Conservation (phyloP, 2,329 filamentous ascomycete genomes). For the Fusarium camptoceras region DNA sequence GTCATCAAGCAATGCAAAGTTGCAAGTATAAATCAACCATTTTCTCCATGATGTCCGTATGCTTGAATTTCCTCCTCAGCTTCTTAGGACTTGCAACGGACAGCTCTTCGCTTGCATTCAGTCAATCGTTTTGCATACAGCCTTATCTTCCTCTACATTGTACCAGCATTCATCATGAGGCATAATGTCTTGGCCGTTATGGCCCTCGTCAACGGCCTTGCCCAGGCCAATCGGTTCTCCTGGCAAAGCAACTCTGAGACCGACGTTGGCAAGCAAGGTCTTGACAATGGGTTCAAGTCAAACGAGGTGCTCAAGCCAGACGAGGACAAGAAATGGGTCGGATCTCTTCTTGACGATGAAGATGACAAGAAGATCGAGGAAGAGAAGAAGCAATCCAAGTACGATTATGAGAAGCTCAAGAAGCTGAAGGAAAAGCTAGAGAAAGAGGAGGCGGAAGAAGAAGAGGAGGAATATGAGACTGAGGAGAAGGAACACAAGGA, state of each 20-base stretch:
- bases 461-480: not conserved
- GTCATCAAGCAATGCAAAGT: not conserved
- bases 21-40: conserved; percentile 32
- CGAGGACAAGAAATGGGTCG: not conserved
- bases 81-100: conserved; percentile 8
- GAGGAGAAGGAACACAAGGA: conserved; percentile 9
- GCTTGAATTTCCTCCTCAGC: conserved; percentile 10
- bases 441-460: conserved; percentile 2
- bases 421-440: conserved; percentile 4
- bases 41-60: conserved; percentile 2
- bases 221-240: conserved; percentile 34
- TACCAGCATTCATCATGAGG: conserved; percentile 36
- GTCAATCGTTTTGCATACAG: conserved; percentile 22
- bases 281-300: not conserved
- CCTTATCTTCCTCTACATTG: not conserved
- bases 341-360: not conserved
- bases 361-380: conserved; percentile 14
- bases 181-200: conserved; percentile 41
- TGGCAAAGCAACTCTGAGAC: conserved; percentile 13
- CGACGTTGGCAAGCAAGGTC: conserved; percentile 3
- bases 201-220: conserved; percentile 40
- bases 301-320: not conserved
- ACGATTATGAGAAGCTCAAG: not conserved
- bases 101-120: conserved; percentile 13
- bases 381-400: conserved; percentile 3